phyloP scores from a whole-genome alignment of 2,329 filamentous ascomycete species.

The Aureobasidium sp. region DNA sequence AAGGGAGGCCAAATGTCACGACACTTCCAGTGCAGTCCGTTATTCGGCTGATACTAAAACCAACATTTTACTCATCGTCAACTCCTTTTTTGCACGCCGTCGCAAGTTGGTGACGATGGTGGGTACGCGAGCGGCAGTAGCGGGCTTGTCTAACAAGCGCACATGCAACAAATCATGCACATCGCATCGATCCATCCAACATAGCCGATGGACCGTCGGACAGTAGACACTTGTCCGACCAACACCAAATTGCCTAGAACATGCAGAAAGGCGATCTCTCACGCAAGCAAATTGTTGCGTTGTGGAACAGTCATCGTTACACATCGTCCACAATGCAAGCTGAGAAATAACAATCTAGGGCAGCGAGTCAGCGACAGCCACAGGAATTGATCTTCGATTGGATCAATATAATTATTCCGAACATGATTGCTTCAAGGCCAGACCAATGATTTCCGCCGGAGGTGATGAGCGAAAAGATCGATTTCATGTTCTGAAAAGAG shows the following conservation, averaged over 20 bases:
- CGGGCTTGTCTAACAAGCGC: not conserved
- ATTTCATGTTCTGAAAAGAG: not conserved
- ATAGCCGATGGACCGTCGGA: not conserved
- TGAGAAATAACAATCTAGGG: not conserved
- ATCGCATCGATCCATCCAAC: not conserved
- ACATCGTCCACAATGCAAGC: not conserved
- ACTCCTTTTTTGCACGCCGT: not conserved
- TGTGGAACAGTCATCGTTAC: not conserved
- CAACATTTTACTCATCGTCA: not conserved
- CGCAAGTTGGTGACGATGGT: slow-evolving; percentile 3
- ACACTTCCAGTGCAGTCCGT: not conserved
- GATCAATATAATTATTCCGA: not conserved
- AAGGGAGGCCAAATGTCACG: not conserved
- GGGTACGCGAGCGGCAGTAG: slow-evolving; percentile 1
- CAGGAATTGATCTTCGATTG: not conserved
- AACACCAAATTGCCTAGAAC: not conserved
- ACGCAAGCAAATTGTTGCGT: not conserved
- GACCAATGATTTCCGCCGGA: not conserved
- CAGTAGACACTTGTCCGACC: not conserved
- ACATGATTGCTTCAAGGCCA: not conserved
- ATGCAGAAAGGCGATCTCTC: not conserved
- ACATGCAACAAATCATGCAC: slow-evolving; percentile 4
- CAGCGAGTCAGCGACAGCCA: not conserved
- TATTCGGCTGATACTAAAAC: not conserved
- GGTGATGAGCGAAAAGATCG: not conserved